A percentile compares a stretch with the other conserved stretches of the same genome.
Conservation (phyloP, 1,139 yeast genomes). For the Diutina scorzettiae region DNA sequence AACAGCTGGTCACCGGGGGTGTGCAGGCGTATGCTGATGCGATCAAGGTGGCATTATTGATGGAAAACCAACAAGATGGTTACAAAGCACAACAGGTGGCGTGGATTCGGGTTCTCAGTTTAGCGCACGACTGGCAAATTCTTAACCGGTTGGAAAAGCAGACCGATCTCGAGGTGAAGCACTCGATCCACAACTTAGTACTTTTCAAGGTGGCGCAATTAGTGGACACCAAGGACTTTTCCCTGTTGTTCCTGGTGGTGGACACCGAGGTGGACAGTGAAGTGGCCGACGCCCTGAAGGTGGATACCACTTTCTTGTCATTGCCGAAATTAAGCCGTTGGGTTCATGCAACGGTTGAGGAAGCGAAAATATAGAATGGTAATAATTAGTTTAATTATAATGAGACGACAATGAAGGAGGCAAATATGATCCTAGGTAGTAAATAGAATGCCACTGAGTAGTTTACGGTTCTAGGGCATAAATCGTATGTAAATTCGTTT, state of each 20-base stretch:
- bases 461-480: too few relatives aligned
- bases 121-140: constrained; percentile 2
- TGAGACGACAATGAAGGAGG: too few relatives aligned
- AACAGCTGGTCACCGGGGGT: constrained; percentile 17
- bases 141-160: not conserved
- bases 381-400: not conserved
- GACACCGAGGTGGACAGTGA: not conserved
- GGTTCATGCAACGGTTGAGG: not conserved
- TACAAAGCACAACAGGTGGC: not conserved
- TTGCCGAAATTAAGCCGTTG: not conserved
- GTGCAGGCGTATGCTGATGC: constrained; percentile 23
- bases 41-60: constrained; percentile 20
- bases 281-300: not conserved
- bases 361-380: not conserved
- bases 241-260: not conserved
- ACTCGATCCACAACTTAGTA: not conserved
- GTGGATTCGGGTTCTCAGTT: not conserved
- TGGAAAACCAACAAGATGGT: constrained; percentile 15
- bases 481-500: too few relatives aligned
- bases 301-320: not conserved
- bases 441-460: too few relatives aligned
- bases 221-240: not conserved
- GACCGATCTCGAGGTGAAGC: not conserved
- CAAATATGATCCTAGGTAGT: too few relatives aligned
- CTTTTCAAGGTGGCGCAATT: not conserved